Evolutionary conservation across 2,329 filamentous ascomycete genomes (phyloP), one percentile per base, ranked within the genome.

Genomic region (Thielaviopsis euricoi): DNA sequence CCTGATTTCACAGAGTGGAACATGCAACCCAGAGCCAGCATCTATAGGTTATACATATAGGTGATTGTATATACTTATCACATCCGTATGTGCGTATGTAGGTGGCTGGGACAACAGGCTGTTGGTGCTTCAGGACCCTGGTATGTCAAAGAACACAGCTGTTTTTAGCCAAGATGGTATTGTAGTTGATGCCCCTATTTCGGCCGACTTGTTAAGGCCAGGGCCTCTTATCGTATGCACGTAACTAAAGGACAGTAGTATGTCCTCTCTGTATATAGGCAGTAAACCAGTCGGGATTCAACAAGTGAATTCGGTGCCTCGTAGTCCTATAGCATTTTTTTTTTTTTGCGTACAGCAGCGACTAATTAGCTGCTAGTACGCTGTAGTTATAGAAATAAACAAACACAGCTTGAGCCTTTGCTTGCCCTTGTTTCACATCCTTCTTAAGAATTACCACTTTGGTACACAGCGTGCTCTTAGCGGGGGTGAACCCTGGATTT

Each of bases 401-500:
- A 48, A 19, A 19, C 21, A 48, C 6, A 19, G 6, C 37, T 5
- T 43, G 37, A 43, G 37, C n/a, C n/a, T n/a, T n/a, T n/a, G n/a
- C 37, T 43, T 43, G 29, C 33, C 46, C 22, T 48, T n/a, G n/a
- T 37, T 40, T 23, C 37, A 46, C 33, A 25, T 55, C 53, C 25
- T 55, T 55, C 21, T 55, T n/a, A 15, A 17, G 37, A 48, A 25
- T 48, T 55, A 22, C 53, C 53, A 56, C 10, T 33, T 29, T 51
- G 12, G 46, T 48, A 23, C 55, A 49, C 21, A 26, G 51, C n/a
- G 21, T 19, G 25, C 23, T n/a, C 51, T 52, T 29, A 43, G 55
- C 15, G 46, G 53, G 53, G 53, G 22, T 37, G 19, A 56, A 56
- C 55, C 55, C 55, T 56, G 55, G 46, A 33, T 52, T 23, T 17